Percentiles rank a stretch among this genome's conserved stretches.
Evolutionary conservation across 768 basidiomycete genomes (phyloP).

Genomic region (Tubosaeta sp.): DNA sequence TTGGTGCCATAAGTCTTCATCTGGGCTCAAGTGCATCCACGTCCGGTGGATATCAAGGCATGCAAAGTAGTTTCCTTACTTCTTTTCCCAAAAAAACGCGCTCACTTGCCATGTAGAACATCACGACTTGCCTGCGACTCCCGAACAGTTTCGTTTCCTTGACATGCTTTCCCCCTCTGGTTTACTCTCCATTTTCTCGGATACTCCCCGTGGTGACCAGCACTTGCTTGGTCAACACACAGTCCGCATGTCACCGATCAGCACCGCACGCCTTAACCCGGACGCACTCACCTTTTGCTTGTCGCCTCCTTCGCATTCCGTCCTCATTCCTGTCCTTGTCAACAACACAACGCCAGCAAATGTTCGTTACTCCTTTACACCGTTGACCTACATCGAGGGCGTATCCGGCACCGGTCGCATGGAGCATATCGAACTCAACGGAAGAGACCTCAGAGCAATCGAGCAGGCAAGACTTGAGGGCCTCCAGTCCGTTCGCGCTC

Average conservation of each 20-base stretch:
- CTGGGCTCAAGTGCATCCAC: constrained; percentile 27
- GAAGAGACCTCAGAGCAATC: constrained; percentile 64
- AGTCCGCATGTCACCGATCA: constrained; percentile 88
- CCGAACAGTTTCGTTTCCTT: constrained; percentile 44
- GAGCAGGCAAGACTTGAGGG: constrained; percentile 55
- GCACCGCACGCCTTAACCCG: constrained; percentile 88
- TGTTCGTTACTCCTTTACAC: constrained; percentile 69
- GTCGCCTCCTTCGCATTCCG: constrained; percentile 44
- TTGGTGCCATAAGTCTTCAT: constrained; percentile 67
- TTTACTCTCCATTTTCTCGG: constrained; percentile 39
- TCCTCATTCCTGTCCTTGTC: constrained; percentile 78
- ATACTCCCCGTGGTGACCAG: constrained; percentile 39
- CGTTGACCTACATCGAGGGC: constrained; percentile 48
- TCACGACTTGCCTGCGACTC: constrained; percentile 39
- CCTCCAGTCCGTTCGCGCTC: constrained; percentile 42
- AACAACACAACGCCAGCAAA: constrained; percentile 82
- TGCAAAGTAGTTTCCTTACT: constrained; percentile 30
- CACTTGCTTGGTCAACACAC: constrained; percentile 85
- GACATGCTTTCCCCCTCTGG: constrained; percentile 51
- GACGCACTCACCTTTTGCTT: constrained; percentile 71
- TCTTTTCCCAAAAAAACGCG: not conserved
- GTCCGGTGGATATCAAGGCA: constrained; percentile 15
- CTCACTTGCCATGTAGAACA: constrained; percentile 23
- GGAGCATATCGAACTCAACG: constrained; percentile 51
- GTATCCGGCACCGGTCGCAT: constrained; percentile 40